phyloP scores from a whole-genome alignment of 1,284 basidiomycete species.

The Takashimella koratensis region DNA sequence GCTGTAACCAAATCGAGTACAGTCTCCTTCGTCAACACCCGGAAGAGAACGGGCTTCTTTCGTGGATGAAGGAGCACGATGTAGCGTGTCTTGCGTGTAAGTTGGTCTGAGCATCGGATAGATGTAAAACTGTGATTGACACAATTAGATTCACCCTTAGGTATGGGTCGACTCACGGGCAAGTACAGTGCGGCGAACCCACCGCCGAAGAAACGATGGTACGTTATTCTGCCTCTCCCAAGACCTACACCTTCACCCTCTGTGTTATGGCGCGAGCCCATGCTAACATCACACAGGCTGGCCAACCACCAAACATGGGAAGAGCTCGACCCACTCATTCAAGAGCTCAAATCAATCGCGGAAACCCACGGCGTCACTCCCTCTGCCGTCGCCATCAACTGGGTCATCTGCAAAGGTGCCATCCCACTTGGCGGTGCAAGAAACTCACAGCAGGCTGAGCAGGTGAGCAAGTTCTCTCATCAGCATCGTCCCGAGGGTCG shows the following conservation, averaged over 20 bases:
- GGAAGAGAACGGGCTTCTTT: constrained; percentile 34
- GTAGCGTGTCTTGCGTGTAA: constrained; percentile 41
- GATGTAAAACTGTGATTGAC: no score
- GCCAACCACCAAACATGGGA: constrained; percentile 26
- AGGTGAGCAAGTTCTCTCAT: constrained; percentile 25
- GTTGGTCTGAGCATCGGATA: constrained; percentile 10
- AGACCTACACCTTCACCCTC: constrained; percentile 5
- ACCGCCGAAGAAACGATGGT: constrained; percentile 29
- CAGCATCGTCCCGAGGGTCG: background rate
- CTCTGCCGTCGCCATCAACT: constrained; percentile 44
- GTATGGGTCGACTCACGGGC: constrained; percentile 43
- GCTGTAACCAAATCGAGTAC: constrained; percentile 46
- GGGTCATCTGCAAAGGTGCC: constrained; percentile 47
- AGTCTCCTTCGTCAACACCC: constrained; percentile 38
- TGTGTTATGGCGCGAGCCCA: no score
- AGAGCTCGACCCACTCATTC: constrained; percentile 39
- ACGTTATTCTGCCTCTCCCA: background rate
- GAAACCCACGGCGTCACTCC: constrained; percentile 35
- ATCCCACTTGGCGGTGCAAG: constrained; percentile 48
- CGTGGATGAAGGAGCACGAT: constrained; percentile 39
- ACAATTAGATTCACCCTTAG: constrained; percentile 39
- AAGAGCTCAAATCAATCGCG: constrained; percentile 32
- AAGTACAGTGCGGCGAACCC: constrained; percentile 44
- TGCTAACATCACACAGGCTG: no score
- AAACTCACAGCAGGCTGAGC: constrained; percentile 40